phyloP scores from a whole-genome alignment of 225 moss, liverwort and hornwort species.

The Sphagnum contortum region DNA sequence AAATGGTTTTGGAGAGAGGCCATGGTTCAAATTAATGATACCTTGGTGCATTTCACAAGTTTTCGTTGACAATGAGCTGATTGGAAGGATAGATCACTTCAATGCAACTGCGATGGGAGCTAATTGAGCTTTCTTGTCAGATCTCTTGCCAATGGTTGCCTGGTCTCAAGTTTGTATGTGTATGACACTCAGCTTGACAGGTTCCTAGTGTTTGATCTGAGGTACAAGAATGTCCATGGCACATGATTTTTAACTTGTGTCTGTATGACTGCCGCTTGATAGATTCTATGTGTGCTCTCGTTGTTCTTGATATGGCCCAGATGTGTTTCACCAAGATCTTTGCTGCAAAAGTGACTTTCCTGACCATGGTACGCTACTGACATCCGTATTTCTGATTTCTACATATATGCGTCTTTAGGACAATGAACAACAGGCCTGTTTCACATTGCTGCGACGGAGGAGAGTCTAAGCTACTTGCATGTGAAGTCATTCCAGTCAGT shows the following conservation, averaged over 20 bases:
- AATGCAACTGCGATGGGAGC: constrained; percentile 65
- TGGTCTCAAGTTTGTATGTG: constrained; percentile 35
- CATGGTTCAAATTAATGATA: neutral
- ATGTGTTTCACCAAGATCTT: too few species aligned
- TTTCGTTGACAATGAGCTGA: constrained; percentile 16
- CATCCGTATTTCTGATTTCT: too few species aligned
- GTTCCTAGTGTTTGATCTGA: constrained; percentile 55
- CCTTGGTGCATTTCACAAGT: constrained; percentile 12
- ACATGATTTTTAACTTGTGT: too few species aligned
- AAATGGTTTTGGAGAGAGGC: neutral
- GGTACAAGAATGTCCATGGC: constrained; percentile 6
- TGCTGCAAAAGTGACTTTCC: too few species aligned
- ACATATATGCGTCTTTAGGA: constrained; percentile 7
- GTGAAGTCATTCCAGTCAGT: constrained; percentile 52
- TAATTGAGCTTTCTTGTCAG: constrained; percentile 67
- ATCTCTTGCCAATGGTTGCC: constrained; percentile 10
- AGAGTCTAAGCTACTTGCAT: constrained; percentile 67
- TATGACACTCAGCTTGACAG: constrained; percentile 74
- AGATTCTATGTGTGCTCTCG: too few species aligned
- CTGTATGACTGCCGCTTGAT: too few species aligned
- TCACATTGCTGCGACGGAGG: constrained; percentile 83
- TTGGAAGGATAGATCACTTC: constrained; percentile 42
- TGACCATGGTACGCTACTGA: too few species aligned
- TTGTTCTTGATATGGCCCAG: too few species aligned
- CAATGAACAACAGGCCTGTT: constrained; percentile 27